A percentile compares a stretch with the other conserved stretches of the same genome.
phyloP scores from a whole-genome alignment of 2,329 filamentous ascomycete species.

The Pseudocercospora pini-densiflorae region DNA sequence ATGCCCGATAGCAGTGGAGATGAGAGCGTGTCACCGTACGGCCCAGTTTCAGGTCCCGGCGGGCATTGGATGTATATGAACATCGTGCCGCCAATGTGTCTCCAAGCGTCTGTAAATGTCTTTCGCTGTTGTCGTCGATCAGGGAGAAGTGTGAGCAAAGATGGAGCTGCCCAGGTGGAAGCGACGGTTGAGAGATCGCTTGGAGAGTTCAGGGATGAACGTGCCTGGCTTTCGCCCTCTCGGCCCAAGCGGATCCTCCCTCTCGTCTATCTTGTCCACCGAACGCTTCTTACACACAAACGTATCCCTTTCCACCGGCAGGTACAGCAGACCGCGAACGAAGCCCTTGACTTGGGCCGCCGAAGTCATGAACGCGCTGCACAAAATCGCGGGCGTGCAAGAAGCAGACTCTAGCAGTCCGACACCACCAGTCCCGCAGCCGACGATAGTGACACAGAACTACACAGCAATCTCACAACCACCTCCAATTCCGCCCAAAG shows the following conservation, averaged over 20 bases:
- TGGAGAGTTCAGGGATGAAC: neutral
- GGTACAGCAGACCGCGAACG: constrained; percentile 14
- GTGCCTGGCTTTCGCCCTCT: neutral
- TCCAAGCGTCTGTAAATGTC: neutral
- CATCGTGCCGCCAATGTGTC: neutral
- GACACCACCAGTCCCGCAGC: constrained; percentile 25
- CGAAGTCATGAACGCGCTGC: constrained; percentile 40
- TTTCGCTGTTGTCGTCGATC: neutral
- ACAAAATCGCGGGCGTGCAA: constrained; percentile 41
- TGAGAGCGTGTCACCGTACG: neutral
- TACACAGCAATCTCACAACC: constrained; percentile 33
- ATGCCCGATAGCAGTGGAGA: neutral
- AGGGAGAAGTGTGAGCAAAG: neutral
- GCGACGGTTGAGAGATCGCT: neutral
- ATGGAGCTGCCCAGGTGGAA: neutral
- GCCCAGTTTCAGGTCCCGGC: neutral
- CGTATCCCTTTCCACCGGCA: constrained; percentile 10
- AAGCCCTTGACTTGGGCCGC: constrained; percentile 2
- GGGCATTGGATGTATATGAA: neutral
- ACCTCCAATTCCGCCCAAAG: constrained; percentile 18
- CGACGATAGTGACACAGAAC: constrained; percentile 16
- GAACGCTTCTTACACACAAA: constrained; percentile 2
- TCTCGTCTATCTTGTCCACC: neutral
- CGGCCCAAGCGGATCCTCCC: neutral
- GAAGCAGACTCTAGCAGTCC: constrained; percentile 29